Evolutionary conservation across 2,329 filamentous ascomycete genomes (phyloP).

Genomic region (Periconia sp.): DNA sequence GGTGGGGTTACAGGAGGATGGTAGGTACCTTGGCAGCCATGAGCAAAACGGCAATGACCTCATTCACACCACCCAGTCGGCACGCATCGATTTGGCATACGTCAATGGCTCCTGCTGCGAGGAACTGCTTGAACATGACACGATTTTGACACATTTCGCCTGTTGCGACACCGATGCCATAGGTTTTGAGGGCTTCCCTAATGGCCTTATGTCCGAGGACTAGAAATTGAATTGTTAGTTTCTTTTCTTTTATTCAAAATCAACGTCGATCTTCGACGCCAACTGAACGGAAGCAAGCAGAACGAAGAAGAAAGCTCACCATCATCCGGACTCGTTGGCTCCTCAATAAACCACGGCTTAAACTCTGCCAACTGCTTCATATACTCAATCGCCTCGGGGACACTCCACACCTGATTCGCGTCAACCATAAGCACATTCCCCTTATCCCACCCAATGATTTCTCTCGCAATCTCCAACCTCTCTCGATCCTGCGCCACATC

Average conservation of each 20-base stretch:
- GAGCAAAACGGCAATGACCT: constrained; percentile 85
- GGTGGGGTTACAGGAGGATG: neutral
- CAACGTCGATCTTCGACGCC: no score
- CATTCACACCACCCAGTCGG: constrained; percentile 86
- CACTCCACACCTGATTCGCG: constrained; percentile 90
- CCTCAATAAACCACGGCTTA: constrained; percentile 92
- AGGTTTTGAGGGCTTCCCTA: constrained; percentile 73
- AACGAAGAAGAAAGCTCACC: constrained; percentile 21
- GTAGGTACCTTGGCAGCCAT: constrained; percentile 68
- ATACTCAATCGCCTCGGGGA: constrained; percentile 84
- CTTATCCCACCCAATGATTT: constrained; percentile 78
- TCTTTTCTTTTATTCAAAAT: neutral
- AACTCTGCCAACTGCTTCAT: constrained; percentile 82
- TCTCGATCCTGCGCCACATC: constrained; percentile 71
- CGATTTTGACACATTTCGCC: constrained; percentile 97
- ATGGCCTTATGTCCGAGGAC: constrained; percentile 86
- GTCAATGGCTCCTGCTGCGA: constrained; percentile 78
- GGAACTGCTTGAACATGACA: constrained; percentile 89
- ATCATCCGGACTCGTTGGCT: constrained; percentile 88
- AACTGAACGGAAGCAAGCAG: neutral
- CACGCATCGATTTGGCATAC: constrained; percentile 90
- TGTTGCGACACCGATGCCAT: constrained; percentile 81
- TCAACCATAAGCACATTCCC: constrained; percentile 90
- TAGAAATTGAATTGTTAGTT: constrained; percentile 4
- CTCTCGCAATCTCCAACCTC: constrained; percentile 71